Conservation (phyloP, 2,329 filamentous ascomycete genomes). For the Westerdykella sp. region DNA sequence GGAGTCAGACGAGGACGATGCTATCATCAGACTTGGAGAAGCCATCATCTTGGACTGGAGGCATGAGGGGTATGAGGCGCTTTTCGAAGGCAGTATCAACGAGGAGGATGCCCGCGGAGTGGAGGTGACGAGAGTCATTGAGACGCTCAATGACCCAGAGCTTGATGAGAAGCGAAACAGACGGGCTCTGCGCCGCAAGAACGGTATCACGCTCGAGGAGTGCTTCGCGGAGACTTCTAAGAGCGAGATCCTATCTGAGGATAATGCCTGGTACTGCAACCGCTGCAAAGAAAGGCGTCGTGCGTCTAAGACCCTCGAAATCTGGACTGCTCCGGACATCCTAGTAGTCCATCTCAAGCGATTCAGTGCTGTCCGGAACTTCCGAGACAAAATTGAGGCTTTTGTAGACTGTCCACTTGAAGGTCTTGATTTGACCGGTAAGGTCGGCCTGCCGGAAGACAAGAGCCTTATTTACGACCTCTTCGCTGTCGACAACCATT, state of each 20-base stretch:
- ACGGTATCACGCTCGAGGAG: constrained; percentile 78
- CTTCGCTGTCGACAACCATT: constrained; percentile 94
- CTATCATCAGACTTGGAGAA: constrained; percentile 73
- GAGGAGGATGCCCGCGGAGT: constrained; percentile 52
- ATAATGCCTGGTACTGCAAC: constrained; percentile 97
- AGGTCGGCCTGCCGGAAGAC: constrained; percentile 72
- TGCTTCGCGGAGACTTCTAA: constrained; percentile 94
- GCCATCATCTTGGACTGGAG: constrained; percentile 84
- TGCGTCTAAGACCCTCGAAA: constrained; percentile 91
- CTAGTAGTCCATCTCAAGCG: constrained; percentile 92
- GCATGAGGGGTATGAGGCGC: constrained; percentile 58
- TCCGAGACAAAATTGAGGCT: constrained; percentile 86
- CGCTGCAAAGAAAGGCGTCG: constrained; percentile 89
- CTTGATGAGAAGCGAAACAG: constrained; percentile 58
- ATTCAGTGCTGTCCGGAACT: constrained; percentile 76
- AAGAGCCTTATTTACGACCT: constrained; percentile 86
- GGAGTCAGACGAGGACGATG: constrained; percentile 46
- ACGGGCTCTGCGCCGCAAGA: constrained; percentile 60
- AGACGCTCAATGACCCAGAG: constrained; percentile 51
- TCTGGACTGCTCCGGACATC: constrained; percentile 96
- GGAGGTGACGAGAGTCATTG: constrained; percentile 53
- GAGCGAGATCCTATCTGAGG: constrained; percentile 85
- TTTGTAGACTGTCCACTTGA: constrained; percentile 87
- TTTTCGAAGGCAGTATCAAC: constrained; percentile 53
- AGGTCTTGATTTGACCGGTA: constrained; percentile 71